Conservation (phyloP, 2,329 filamentous ascomycete species). For the Ciborinia camelliae region DNA sequence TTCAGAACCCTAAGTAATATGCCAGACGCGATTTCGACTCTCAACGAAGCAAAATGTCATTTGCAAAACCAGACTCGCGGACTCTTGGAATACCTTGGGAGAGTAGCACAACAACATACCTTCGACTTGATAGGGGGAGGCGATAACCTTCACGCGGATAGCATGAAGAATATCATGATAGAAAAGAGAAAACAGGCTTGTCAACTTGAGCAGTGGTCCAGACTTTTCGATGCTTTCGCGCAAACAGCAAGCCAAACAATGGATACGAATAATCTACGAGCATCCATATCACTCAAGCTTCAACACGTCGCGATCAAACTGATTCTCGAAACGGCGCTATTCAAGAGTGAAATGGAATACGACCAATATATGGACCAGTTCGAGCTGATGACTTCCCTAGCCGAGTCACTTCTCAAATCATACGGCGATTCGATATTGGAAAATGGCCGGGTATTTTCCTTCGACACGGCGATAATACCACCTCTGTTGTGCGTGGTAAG, state of each 20-base stretch:
- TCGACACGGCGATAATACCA: constrained; percentile 6
- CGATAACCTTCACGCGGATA: neutral
- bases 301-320: constrained; percentile 2
- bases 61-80: constrained; percentile 5
- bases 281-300: constrained; percentile 6
- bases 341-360: constrained; percentile 12
- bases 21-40: neutral
- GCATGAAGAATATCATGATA: neutral
- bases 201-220: constrained; percentile 11
- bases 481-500: constrained; percentile 8
- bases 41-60: constrained; percentile 9
- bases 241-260: neutral
- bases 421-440: neutral
- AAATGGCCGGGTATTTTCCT: constrained; percentile 2
- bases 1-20: neutral
- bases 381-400: constrained; percentile 16
- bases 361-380: constrained; percentile 14
- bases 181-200: neutral
- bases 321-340: constrained; percentile 8
- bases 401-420: constrained; percentile 11
- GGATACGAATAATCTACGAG: constrained; percentile 3
- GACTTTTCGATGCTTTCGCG: neutral
- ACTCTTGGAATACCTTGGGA: constrained; percentile 1
- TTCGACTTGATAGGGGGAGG: rapidly evolving
- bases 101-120: neutral